These are phyloP conservation scores for Gentiana straminea DNA, from an alignment of 257 asterid genomes.

Conservation along the genomic window DNA sequence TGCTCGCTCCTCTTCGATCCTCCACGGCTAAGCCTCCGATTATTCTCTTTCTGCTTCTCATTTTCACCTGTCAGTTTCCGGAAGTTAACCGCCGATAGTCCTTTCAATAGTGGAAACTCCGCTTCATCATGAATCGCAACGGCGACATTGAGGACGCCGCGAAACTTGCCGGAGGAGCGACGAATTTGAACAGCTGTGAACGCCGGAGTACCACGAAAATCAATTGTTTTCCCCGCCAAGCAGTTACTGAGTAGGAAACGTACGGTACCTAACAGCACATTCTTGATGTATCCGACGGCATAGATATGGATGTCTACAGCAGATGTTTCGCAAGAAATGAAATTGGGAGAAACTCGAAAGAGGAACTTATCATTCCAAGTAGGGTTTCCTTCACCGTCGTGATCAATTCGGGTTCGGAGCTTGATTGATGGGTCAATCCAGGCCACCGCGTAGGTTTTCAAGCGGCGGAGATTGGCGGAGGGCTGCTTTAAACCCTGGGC, in stretches of 20 bases:
- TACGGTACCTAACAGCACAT: conserved; percentile 60
- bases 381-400: conserved; percentile 64
- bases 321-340: conserved; percentile 66
- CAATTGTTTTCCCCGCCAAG: conserved; percentile 3
- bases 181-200: conserved; percentile 74
- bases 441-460: conserved; percentile 65
- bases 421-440: conserved; percentile 62
- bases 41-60: conserved; percentile 25
- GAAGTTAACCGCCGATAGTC: conserved; percentile 51
- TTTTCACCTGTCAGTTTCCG: conserved; percentile 39
- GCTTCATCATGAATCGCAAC: conserved; percentile 38
- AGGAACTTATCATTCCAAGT: conserved; percentile 93
- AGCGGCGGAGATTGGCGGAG: conserved; percentile 41
- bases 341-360: conserved; percentile 57
- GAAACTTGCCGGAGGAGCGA: conserved; percentile 78
- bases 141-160: conserved; percentile 73
- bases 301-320: conserved; percentile 72
- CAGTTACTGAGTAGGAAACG: conserved; percentile 66
- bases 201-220: conserved; percentile 24
- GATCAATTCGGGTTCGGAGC: conserved; percentile 66
- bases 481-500: conserved; percentile 77
- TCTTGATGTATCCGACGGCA: conserved; percentile 60
- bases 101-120: conserved; percentile 43
- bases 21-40: conserved; percentile 43
- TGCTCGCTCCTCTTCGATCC: conserved; percentile 58